Conservation (phyloP, 164 flowering plant genomes). For the Berberis vulgaris region DNA sequence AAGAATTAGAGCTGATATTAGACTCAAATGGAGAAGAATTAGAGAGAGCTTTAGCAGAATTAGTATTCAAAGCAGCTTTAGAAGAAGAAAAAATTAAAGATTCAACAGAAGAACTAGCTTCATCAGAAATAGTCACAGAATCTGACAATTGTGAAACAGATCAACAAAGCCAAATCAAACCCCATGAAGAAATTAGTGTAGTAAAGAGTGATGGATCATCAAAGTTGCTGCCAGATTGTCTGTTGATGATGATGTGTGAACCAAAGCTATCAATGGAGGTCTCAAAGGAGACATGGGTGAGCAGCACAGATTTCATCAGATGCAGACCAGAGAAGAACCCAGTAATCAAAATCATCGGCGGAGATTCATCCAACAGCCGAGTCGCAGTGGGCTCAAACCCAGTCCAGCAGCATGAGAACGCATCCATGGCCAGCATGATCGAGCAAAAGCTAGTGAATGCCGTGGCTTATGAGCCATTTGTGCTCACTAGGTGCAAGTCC, state of each 20-base stretch:
- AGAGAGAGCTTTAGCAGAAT: no score
- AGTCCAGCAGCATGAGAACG: constrained; percentile 5
- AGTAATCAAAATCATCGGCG: constrained; percentile 10
- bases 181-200: no score
- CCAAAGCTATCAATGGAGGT: constrained; percentile 99
- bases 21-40: no score
- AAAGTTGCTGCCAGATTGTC: constrained; percentile 53
- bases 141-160: no score
- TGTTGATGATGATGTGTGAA: constrained; percentile 89
- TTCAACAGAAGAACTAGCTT: no score
- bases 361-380: constrained; percentile 20
- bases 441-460: constrained; percentile 67
- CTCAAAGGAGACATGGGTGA: constrained; percentile 96
- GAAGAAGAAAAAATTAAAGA: no score
- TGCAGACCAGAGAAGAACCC: constrained; percentile 24
- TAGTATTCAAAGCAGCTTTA: no score
- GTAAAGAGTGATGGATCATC: no score
- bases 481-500: constrained; percentile 86
- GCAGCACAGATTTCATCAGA: constrained; percentile 68
- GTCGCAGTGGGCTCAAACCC: constrained; percentile 22
- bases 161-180: no score
- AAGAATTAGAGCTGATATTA: no score
- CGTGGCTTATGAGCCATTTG: constrained; percentile 70
- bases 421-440: constrained; percentile 51
- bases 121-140: no score